These are phyloP conservation scores for Xylaria scruposa DNA, from an alignment of 495 filamentous ascomycete species.

Conservation along the genomic window DNA sequence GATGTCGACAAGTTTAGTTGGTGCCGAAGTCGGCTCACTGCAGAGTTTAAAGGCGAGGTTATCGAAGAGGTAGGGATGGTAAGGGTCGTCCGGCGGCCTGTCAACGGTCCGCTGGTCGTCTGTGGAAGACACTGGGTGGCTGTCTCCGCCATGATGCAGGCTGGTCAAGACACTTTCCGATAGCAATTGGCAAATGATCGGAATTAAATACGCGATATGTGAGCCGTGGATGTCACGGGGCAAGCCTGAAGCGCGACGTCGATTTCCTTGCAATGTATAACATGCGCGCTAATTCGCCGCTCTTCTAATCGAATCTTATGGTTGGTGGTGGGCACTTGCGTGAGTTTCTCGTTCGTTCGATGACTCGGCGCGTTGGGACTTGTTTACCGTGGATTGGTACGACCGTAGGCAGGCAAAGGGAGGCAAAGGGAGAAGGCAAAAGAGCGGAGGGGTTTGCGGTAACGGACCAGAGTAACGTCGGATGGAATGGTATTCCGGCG, in stretches of 20 bases:
- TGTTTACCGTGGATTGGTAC: background rate
- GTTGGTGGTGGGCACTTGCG: constrained; percentile 1
- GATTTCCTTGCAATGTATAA: constrained; percentile 1
- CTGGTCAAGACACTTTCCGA: constrained; percentile 3
- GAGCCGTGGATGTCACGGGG: constrained; percentile 12
- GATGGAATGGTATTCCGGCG: background rate
- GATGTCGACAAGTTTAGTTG: constrained; percentile 59
- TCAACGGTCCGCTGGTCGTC: constrained; percentile 25
- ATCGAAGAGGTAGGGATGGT: constrained; percentile 33
- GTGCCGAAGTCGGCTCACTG: constrained; percentile 57
- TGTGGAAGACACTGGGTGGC: constrained; percentile 32
- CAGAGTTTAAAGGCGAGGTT: constrained; percentile 33
- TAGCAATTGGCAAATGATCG: background rate
- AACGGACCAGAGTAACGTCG: background rate
- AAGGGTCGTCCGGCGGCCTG: constrained; percentile 34
- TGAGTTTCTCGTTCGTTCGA: background rate
- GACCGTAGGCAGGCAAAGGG: too few relatives aligned
- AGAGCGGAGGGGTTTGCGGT: background rate
- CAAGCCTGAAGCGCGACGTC: constrained; percentile 7
- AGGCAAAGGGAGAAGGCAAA: background rate
- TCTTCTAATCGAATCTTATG: background rate
- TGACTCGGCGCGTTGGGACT: background rate
- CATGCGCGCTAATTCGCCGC: constrained; percentile 5
- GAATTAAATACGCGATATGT: background rate
- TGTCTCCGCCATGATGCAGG: constrained; percentile 34